phyloP scores from a whole-genome alignment of 2,329 filamentous ascomycete species.

The Cercospora citrullina region DNA sequence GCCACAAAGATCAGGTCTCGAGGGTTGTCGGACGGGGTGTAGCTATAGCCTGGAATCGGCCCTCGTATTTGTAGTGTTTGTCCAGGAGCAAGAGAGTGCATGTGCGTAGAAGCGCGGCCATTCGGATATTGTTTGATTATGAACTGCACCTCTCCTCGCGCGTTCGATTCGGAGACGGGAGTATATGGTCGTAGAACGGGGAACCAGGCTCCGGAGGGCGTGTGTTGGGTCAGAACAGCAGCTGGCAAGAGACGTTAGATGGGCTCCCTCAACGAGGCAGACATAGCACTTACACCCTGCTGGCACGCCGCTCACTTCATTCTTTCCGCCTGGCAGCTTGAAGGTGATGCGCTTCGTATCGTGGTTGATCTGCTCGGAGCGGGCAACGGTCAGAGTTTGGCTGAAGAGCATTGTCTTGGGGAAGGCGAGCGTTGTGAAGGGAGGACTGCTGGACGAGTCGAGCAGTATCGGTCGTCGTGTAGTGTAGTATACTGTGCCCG shows the following conservation, averaged over 20 bases:
- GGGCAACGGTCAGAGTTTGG: constrained; percentile 33
- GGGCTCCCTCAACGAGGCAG: background rate
- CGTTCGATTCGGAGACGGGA: constrained; percentile 58
- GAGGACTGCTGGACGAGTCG: constrained; percentile 33
- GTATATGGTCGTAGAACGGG: constrained; percentile 68
- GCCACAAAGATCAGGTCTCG: constrained; percentile 62
- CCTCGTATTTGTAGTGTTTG: constrained; percentile 60
- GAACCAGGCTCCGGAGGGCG: constrained; percentile 56
- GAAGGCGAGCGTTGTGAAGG: constrained; percentile 33
- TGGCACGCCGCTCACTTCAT: constrained; percentile 35
- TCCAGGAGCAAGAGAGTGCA: constrained; percentile 66
- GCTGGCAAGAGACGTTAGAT: constrained; percentile 37
- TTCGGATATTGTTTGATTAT: constrained; percentile 68
- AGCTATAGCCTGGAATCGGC: constrained; percentile 47
- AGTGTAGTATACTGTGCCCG: constrained; percentile 20
- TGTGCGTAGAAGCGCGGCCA: constrained; percentile 63
- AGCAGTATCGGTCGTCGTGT: constrained; percentile 24
- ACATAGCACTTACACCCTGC: constrained; percentile 29
- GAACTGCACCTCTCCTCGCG: constrained; percentile 61
- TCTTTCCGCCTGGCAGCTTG: constrained; percentile 33
- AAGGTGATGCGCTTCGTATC: constrained; percentile 39
- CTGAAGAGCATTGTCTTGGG: constrained; percentile 39
- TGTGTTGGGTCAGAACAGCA: constrained; percentile 62
- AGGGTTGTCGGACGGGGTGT: constrained; percentile 27
- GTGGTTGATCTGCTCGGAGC: constrained; percentile 38